Percentiles rank a stretch among this genome's conserved stretches.
Evolutionary conservation across 2,329 filamentous ascomycete genomes (phyloP).

Genomic region (Nemania sp.): DNA sequence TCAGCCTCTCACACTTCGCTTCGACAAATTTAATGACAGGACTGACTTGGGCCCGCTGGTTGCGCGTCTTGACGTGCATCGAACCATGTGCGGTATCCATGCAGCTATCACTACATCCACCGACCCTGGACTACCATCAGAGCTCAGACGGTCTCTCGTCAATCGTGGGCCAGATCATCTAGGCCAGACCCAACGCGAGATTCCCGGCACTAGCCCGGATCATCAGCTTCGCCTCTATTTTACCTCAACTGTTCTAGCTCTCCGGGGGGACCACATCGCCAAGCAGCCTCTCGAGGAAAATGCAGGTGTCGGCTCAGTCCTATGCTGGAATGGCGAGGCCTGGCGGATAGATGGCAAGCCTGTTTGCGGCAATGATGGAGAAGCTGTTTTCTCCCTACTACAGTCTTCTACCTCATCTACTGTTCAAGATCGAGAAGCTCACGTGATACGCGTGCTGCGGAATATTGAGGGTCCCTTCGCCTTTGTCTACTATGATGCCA

Average conservation of each 20-base stretch:
- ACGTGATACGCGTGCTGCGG: slow-evolving; percentile 57
- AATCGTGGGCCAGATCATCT: slow-evolving; percentile 65
- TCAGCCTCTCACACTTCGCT: background rate
- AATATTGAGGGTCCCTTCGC: slow-evolving; percentile 82
- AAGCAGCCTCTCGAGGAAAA: slow-evolving; percentile 71
- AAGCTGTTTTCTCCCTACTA: slow-evolving; percentile 62
- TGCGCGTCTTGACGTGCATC: background rate
- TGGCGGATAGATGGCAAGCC: slow-evolving; percentile 69
- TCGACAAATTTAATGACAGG: background rate
- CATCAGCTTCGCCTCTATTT: slow-evolving; percentile 52
- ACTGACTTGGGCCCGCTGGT: background rate
- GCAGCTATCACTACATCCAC: slow-evolving; percentile 48
- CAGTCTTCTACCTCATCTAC: slow-evolving; percentile 33
- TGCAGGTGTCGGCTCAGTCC: slow-evolving; percentile 57
- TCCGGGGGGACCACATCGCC: slow-evolving; percentile 75
- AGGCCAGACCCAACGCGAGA: slow-evolving; percentile 45
- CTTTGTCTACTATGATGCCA: slow-evolving; percentile 78
- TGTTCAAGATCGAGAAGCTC: slow-evolving; percentile 34
- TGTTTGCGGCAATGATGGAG: slow-evolving; percentile 78
- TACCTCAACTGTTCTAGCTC: slow-evolving; percentile 82
- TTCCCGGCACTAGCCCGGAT: slow-evolving; percentile 30
- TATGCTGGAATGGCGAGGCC: slow-evolving; percentile 98
- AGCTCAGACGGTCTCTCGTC: slow-evolving; percentile 50
- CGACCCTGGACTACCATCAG: slow-evolving; percentile 38
- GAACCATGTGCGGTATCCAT: slow-evolving; percentile 65